Evolutionary conservation across 2,329 filamentous ascomycete species (phyloP).

Genomic region (Aspergillus sp.): DNA sequence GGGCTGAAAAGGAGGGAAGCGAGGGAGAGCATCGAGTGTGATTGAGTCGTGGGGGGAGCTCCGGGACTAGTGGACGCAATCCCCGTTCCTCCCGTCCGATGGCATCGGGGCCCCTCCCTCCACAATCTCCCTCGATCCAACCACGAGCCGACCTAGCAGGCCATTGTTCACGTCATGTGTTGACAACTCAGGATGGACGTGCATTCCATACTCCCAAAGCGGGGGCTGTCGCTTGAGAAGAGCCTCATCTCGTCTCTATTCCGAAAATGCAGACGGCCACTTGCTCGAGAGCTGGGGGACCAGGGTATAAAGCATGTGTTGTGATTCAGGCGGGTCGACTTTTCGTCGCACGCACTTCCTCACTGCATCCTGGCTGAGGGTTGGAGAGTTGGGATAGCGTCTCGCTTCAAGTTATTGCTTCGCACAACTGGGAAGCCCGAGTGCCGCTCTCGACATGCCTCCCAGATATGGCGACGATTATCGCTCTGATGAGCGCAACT

Average conservation of each 20-base stretch:
- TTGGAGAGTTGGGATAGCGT: not conserved
- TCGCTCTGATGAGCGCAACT: not conserved
- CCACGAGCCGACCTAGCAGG: not conserved
- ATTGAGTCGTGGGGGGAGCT: not conserved
- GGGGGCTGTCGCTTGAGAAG: constrained; percentile 3
- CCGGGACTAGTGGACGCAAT: constrained; percentile 8
- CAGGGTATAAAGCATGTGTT: constrained; percentile 1
- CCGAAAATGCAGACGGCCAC: not conserved
- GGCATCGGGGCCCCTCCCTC: not conserved
- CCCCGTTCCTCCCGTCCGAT: constrained; percentile 3
- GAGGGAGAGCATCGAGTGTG: not conserved
- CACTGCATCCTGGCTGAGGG: not conserved
- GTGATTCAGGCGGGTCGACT: not conserved
- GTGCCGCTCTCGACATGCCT: not conserved
- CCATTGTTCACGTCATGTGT: constrained; percentile 2
- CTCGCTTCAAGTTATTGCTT: not conserved
- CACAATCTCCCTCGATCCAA: constrained; percentile 4
- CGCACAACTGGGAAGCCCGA: not conserved
- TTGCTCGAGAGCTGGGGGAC: not conserved
- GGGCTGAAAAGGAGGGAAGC: not conserved
- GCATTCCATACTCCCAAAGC: constrained; percentile 1
- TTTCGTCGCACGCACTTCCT: not conserved
- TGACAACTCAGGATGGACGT: constrained; percentile 3
- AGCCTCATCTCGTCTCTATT: constrained; percentile 2
- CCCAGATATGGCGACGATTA: not conserved